Evolutionary conservation across 2,329 filamentous ascomycete species (phyloP), one percentile per base, ranked within the genome.

Genomic region (Aspergillus hiratsukae): DNA sequence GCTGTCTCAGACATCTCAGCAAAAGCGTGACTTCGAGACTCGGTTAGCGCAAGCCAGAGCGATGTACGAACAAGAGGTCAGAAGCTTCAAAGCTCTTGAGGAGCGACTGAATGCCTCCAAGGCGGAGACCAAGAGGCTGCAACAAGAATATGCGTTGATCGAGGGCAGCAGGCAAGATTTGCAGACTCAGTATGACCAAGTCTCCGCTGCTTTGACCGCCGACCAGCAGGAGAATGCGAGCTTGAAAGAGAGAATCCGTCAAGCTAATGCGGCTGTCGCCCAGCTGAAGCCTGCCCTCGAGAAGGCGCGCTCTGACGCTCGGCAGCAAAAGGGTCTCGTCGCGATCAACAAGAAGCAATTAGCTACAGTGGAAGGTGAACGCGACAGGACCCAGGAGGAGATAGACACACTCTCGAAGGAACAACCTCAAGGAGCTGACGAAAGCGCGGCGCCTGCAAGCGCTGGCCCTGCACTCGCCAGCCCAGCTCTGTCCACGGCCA

Each of bases 291-390:
- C 92, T 31, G 87, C 93, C 63, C 85, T 99, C 52, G 94, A 99
- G 72, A 97, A 97, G 79, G 82, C 96, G 66, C 91, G 89, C 72
- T 90, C 88, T 11, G 91, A 97, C 65, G 91, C 91, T 27, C 87
- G 94, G 45, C 94, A 97, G 73, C 92, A 97, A 70, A 97, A 96
- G 77, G 94, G 94, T 19, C 81, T 97, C 62, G 93, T 96, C 29
- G 92, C 94, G 46, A 99, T 99, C 77, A 97, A 97, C 78, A 97
- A 95, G 81, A 99, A 99, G 78, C 94, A 99, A 76, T 80, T 97
- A 58, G 85, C 88, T 37, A 97, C 92, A 0, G 90, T 88, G 56
- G 94, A 99, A 73, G 84, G 84, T 49, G 93, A 97, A 72, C 85
- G 90, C 31, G 93, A 97, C 58, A 93, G 90, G 78, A 79, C 96